These are phyloP conservation scores for Phytopythium helicoides DNA, from an alignment of 352 stramenopile genomes.

Conservation along the genomic window DNA sequence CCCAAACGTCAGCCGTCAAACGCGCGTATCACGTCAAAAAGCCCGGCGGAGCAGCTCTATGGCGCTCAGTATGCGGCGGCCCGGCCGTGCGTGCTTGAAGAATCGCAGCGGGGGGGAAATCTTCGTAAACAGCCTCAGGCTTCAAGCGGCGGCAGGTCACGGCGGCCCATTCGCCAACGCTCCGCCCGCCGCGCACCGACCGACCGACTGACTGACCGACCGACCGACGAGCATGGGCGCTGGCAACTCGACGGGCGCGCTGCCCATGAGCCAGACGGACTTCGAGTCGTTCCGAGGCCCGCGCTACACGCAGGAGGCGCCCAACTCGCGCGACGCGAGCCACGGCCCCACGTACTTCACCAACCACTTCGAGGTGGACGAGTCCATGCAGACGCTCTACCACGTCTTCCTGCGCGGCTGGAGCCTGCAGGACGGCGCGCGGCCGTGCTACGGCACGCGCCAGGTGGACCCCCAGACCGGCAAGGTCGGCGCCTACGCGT, in stretches of 20 bases:
- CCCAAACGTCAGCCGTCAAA: too few relatives aligned
- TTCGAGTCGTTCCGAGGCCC: constrained; percentile 47
- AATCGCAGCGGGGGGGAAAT: constrained; percentile 9
- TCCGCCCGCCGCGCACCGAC: constrained; percentile 5
- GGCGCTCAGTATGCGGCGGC: neutral
- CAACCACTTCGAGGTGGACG: constrained; percentile 20
- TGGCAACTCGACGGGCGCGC: constrained; percentile 22
- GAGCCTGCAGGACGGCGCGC: constrained; percentile 14
- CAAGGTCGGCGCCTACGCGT: constrained; percentile 43
- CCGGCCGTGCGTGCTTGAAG: constrained; percentile 1
- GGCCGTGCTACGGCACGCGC: constrained; percentile 40
- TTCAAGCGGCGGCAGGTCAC: too few relatives aligned
- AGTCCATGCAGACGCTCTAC: constrained; percentile 43
- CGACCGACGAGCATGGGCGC: constrained; percentile 29
- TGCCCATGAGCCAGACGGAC: constrained; percentile 54
- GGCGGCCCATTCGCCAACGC: neutral
- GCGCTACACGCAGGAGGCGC: constrained; percentile 38
- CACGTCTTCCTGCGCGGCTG: constrained; percentile 38
- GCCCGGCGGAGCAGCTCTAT: too few relatives aligned
- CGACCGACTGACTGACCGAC: neutral
- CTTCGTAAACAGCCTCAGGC: constrained; percentile 21
- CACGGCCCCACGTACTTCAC: constrained; percentile 37
- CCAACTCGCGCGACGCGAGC: constrained; percentile 31
- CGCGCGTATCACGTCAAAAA: too few relatives aligned
- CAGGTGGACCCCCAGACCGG: constrained; percentile 30